Percentiles rank a stretch among this genome's conserved stretches.
Conservation (phyloP, 208 protist genomes). For the Porcisia deanei region DNA sequence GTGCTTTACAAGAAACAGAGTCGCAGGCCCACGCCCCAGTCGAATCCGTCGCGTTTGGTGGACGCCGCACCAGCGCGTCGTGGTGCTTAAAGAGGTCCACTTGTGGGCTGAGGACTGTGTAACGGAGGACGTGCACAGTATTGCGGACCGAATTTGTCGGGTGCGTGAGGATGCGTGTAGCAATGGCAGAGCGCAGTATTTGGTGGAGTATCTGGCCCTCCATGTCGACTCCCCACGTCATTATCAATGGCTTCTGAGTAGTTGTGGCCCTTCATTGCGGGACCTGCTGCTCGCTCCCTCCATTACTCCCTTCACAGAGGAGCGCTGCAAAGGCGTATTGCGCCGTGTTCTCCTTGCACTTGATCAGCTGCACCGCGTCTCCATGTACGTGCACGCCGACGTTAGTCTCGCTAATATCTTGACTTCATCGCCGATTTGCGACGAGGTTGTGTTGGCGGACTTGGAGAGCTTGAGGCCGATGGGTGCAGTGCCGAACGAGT, state of each 20-base stretch:
- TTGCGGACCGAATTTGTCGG: constrained; percentile 12
- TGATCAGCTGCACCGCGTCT: constrained; percentile 43
- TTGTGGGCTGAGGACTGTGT: constrained; percentile 34
- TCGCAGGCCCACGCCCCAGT: constrained; percentile 15
- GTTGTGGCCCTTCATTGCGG: constrained; percentile 38
- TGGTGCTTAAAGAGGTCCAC: constrained; percentile 58
- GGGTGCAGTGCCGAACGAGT: constrained; percentile 6
- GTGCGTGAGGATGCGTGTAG: constrained; percentile 6
- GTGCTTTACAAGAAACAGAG: not conserved
- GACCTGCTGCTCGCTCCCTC: constrained; percentile 17
- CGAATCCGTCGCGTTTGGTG: constrained; percentile 44
- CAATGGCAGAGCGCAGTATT: constrained; percentile 11
- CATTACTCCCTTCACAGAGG: constrained; percentile 2
- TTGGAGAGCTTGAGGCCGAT: constrained; percentile 23
- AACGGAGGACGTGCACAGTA: constrained; percentile 10
- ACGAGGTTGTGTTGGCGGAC: constrained; percentile 25
- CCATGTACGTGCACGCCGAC: constrained; percentile 55
- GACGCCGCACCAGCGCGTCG: constrained; percentile 10
- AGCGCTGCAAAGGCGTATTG: constrained; percentile 18
- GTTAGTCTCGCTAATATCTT: constrained; percentile 65
- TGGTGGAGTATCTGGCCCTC: constrained; percentile 42
- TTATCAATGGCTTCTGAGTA: constrained; percentile 40
- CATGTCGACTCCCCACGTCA: constrained; percentile 33
- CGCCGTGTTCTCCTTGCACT: constrained; percentile 46
- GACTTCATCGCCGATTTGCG: not conserved